Base-by-base conservation (phyloP, 192 early-diverging fungal species). In the Geranomyces variabilis region DNA sequence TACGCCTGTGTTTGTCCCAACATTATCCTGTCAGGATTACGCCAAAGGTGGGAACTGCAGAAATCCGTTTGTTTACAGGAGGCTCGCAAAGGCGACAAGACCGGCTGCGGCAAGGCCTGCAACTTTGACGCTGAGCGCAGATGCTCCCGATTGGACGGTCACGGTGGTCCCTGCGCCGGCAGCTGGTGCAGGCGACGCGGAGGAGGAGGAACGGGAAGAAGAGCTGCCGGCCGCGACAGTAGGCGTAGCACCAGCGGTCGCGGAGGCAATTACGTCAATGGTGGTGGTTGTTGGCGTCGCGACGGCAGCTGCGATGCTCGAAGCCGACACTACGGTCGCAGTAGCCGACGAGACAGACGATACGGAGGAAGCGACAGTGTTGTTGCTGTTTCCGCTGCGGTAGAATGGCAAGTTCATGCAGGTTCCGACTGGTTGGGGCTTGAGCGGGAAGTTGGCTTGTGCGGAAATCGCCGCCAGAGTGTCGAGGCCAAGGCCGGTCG, bases 201-300 rank as follows among this genome's bases (percentile, higher is more conserved):
- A 41, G 36, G 36, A 41, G 10, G 36, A 41, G 10, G 36, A 3
- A 41, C 3, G 10, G 10, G 36, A 7, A 41, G 36, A 41, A 7
- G 36, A 41, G 3, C 5, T 41, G 36, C 36, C 36, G 10, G 56
- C 1, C 12, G 12, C 45, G 12, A 58, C 36, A 13, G 55, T 58
- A 9, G 70, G 57, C 49, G 70, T 58, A 26, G 46, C 30, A 13
- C 62, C 7, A 34, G 55, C 57, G 8, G 69, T 70, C 43, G 70
- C 29, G 49, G 59, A 34, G 49, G 63, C 26, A 58, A 53, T 55
- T 65, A 29, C 47, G 48, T 13, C 24, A 19, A 17, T 7, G 21
- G 41, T 17, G 24, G 22, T 41, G 1, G 28, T n/a, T 21, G 65
- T 46, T 10, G 28, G 31, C 60, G 26, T 9, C 29, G 26, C 34